phyloP scores from a whole-genome alignment of 2,329 filamentous ascomycete species.

The Talaromyces islandicus region DNA sequence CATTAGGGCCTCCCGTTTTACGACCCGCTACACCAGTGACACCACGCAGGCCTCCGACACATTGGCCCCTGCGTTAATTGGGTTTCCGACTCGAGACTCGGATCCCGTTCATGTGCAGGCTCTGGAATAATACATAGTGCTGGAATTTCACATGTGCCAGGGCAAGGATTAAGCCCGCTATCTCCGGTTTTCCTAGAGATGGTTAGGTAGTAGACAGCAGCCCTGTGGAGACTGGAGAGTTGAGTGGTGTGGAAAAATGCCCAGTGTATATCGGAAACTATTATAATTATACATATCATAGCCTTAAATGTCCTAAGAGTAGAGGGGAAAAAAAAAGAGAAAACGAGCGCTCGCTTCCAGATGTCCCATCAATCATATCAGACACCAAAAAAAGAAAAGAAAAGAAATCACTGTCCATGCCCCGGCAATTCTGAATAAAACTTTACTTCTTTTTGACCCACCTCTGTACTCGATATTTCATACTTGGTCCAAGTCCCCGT shows the following conservation, averaged over 20 bases:
- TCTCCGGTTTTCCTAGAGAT: not conserved
- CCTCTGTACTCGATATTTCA: not conserved
- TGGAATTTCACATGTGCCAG: too few relatives aligned
- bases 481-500: not conserved
- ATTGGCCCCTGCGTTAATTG: not conserved
- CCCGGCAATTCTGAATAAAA: conserved; percentile 1
- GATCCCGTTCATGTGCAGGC: too few relatives aligned
- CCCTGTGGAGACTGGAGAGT: not conserved
- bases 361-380: not conserved
- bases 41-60: too few relatives aligned
- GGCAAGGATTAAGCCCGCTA: not conserved
- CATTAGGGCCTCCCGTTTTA: not conserved
- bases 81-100: too few relatives aligned
- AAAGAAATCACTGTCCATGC: not conserved
- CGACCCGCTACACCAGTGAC: not conserved
- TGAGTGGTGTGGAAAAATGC: not conserved
- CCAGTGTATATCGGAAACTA: not conserved
- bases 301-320: not conserved
- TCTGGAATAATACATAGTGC: too few relatives aligned
- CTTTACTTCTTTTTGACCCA: not conserved
- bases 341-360: not conserved
- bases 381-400: not conserved
- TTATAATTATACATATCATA: not conserved
- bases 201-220: not conserved
- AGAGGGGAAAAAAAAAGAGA: not conserved